Evolutionary conservation across 306 rosid species (phyloP), one percentile per base, ranked within the genome.

Genomic region (Trifolium subterraneum): DNA sequence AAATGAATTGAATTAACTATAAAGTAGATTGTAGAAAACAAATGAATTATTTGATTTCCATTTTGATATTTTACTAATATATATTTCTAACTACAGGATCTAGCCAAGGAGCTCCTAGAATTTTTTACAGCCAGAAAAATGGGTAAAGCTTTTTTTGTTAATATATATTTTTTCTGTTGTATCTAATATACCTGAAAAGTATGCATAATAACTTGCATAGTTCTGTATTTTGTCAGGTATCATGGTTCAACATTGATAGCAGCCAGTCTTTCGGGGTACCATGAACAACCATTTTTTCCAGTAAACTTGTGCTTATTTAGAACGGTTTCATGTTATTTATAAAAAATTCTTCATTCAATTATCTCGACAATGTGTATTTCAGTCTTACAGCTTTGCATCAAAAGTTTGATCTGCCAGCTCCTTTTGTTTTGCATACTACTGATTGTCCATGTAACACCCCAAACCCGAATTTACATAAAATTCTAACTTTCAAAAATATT

Each of bases 241-340:
- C 99, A 94, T 68, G 99, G 99, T 76, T 90, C 97, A 35, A 92
- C 99, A 42, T 76, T 94, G 79, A 87, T 90, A 75, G 0, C 99
- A 10, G 99, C 99, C 68, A 92, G 99, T 74, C 97, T 94, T 79
- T 87, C 99, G 4, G 99, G 99, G 99, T 92, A 90, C 12, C 78
- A n/a, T 12, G 55, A 66, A 59, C 59, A 54, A 35, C 22, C 58
- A 42, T 14, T 68, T 55, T 20, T 55, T 68, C 13, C 23, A 12
- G 51, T 36, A 22, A 68, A 77, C 29, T 45, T 41, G 55, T 47
- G 12, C 68, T 56, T 72, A 36, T 16, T 50, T 20, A 41, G 10
- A 51, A 38, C 23, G 11, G 58, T 20, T 62, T 33, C 47, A 13
- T 41, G 27, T 54, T 76, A 29, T 70, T 64, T 29, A 55, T 33